Conservation (phyloP, 2,329 filamentous ascomycete species). For the Dothidotthia symphoricarpi region DNA sequence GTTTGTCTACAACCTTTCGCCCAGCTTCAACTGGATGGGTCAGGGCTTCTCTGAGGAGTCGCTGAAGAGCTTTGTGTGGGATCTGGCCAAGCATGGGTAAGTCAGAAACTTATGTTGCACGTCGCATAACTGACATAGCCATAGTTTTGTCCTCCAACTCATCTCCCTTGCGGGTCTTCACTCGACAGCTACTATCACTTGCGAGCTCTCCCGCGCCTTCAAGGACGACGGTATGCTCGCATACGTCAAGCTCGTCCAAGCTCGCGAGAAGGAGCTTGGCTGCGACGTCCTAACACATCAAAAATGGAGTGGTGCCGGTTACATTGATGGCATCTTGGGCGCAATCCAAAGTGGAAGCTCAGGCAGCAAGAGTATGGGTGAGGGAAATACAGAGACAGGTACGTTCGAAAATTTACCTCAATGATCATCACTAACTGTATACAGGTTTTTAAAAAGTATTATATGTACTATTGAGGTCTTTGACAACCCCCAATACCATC, state of each 20-base stretch:
- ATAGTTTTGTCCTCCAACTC: slow-evolving; percentile 61
- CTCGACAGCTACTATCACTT: slow-evolving; percentile 61
- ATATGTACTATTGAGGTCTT: no score
- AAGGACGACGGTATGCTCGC: slow-evolving; percentile 93
- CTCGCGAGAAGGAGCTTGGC: slow-evolving; percentile 82
- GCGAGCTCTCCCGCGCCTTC: slow-evolving; percentile 77
- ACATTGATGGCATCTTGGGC: slow-evolving; percentile 87
- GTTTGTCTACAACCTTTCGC: slow-evolving; percentile 92
- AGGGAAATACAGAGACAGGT: slow-evolving; percentile 78
- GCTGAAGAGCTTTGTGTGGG: slow-evolving; percentile 92
- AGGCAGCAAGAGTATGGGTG: slow-evolving; percentile 88
- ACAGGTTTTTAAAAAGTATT: no score
- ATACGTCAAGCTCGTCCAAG: slow-evolving; percentile 92
- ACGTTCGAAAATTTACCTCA: slow-evolving; percentile 9
- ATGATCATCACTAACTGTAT: not conserved
- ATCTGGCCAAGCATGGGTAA: slow-evolving; percentile 82
- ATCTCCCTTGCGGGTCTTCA: slow-evolving; percentile 66
- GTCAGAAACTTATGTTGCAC: slow-evolving; percentile 49
- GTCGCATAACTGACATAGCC: not conserved
- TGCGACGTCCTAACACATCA: slow-evolving; percentile 95
- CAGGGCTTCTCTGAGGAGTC: slow-evolving; percentile 84
- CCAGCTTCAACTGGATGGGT: slow-evolving; percentile 98
- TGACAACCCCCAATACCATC: no score
- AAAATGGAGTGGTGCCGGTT: slow-evolving; percentile 73
- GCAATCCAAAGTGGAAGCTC: slow-evolving; percentile 89